Conservation (phyloP, 805 yeast genomes). For the Lipomyces yamanashiensis region DNA sequence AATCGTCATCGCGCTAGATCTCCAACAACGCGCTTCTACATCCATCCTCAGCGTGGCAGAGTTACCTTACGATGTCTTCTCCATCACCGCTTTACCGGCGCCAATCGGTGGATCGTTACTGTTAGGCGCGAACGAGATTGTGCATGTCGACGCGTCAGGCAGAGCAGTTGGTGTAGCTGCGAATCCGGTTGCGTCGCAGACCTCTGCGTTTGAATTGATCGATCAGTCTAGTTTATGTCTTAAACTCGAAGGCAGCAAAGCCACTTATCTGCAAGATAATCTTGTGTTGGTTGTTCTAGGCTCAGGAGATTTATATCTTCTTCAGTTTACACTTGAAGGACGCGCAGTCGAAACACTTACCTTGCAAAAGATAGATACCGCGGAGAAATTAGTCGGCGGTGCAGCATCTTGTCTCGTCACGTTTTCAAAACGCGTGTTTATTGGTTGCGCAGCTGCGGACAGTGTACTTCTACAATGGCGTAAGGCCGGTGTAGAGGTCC, state of each 20-base stretch:
- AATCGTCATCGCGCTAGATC: constrained; percentile 70
- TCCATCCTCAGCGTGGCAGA: constrained; percentile 66
- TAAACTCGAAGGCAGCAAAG: constrained; percentile 58
- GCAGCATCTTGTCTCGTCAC: constrained; percentile 29
- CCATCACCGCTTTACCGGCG: constrained; percentile 62
- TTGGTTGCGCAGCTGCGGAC: constrained; percentile 66
- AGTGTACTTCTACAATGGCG: constrained; percentile 55
- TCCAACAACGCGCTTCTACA: constrained; percentile 61
- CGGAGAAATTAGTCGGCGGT: constrained; percentile 13
- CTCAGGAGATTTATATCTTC: constrained; percentile 52
- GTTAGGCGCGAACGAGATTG: constrained; percentile 74
- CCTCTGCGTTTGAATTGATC: constrained; percentile 49
- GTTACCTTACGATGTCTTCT: constrained; percentile 75
- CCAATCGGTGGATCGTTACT: constrained; percentile 73
- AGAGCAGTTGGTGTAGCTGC: constrained; percentile 65
- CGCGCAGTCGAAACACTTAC: constrained; percentile 43
- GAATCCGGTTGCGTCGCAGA: constrained; percentile 55
- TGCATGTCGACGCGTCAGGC: constrained; percentile 82
- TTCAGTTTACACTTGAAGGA: constrained; percentile 49
- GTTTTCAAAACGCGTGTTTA: constrained; percentile 50
- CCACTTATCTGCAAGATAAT: constrained; percentile 46
- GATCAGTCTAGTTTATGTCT: constrained; percentile 60
- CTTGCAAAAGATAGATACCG: constrained; percentile 9
- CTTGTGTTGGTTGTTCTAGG: constrained; percentile 51
- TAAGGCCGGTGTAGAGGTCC: constrained; percentile 27